Evolutionary conservation across 495 filamentous ascomycete species (phyloP).

Genomic region (Lophiotrema nucula): DNA sequence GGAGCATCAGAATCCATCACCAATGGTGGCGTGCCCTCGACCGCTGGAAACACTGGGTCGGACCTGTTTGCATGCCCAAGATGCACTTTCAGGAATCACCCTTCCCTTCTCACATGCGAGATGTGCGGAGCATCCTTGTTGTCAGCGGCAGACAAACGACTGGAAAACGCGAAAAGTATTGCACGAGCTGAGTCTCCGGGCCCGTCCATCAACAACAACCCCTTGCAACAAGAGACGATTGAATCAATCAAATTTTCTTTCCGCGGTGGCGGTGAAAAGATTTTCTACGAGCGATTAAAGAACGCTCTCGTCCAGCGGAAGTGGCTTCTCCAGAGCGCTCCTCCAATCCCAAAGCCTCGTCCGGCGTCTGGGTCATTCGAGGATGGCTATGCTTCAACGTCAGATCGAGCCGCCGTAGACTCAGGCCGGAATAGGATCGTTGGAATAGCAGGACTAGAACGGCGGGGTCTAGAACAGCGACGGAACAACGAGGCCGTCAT

Average conservation of each 20-base stretch:
- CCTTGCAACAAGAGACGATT: conserved; percentile 53
- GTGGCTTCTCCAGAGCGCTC: conserved; percentile 91
- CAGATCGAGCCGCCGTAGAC: conserved; percentile 4
- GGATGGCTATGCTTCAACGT: conserved; percentile 3
- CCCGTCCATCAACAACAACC: conserved; percentile 50
- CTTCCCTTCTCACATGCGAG: conserved; percentile 81
- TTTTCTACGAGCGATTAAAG: conserved; percentile 86
- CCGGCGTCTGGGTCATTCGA: conserved; percentile 26
- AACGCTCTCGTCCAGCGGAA: conserved; percentile 85
- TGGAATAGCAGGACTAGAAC: conserved; percentile 92
- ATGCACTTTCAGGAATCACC: conserved; percentile 93
- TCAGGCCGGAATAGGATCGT: conserved; percentile 58
- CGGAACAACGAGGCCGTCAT: conserved; percentile 93
- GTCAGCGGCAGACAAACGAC: conserved; percentile 45
- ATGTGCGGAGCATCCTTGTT: conserved; percentile 81
- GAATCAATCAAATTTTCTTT: conserved; percentile 92
- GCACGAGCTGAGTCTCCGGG: conserved; percentile 73
- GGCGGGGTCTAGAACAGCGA: conserved; percentile 73
- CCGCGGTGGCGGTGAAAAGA: conserved; percentile 80
- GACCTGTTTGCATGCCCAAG: conserved; percentile 68
- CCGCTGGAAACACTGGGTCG: not conserved
- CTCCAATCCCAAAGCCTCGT: conserved; percentile 75
- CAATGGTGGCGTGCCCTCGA: not conserved
- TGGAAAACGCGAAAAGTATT: conserved; percentile 45
- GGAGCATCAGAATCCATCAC: not conserved